Base-by-base conservation (phyloP, 2,329 filamentous ascomycete species). In the Clarireedia homoeocarpa region DNA sequence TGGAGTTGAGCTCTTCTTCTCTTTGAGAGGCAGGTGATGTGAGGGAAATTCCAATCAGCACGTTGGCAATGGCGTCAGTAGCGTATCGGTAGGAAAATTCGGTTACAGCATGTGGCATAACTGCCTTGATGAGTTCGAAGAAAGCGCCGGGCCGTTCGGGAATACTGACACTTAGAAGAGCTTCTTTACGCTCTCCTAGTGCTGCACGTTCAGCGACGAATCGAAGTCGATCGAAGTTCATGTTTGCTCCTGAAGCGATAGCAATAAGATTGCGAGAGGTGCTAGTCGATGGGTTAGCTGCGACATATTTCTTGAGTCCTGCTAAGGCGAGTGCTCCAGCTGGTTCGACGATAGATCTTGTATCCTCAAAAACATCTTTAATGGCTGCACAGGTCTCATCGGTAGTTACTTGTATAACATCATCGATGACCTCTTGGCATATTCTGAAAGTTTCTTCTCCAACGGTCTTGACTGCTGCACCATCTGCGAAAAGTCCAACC, bases 321-420 rank as follows among this genome's bases (percentile, higher is more conserved):
- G 94, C 94, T 23, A 99, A 82, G 27, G 92, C 88, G 38, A 99
- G 79, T 2, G 94, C 94, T 34, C 94, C 94, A 6, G 94, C 92
- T 1, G 94, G 94, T 72, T 99, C 94, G 57, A 99, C 83, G 56
- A 97, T 92, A 40, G 91, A 95, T 30, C 94, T 84, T 0, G 94
- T 99, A 71, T 99, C 94, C 71, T 96, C 91, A 69, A 97, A 99
- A 66, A 96, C 90, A 73, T 99, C 94, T 74, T 97, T 97, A 76
- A 99, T 99, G 62, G 94, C 92, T 20, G 94, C 94, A 68, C 94
- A 99, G 17, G 90, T 94, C 75, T 99, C 94, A 68, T 99, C 94
- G 0, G 94, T 99, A 3, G 88, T 87, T 46, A 99, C 94, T 69
- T 91, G 85, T 61, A 99, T 83, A 60, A 99, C 81, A 46, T 97